Base-by-base conservation (phyloP, 305 asterid genomes). In the Ajuga reptans region DNA sequence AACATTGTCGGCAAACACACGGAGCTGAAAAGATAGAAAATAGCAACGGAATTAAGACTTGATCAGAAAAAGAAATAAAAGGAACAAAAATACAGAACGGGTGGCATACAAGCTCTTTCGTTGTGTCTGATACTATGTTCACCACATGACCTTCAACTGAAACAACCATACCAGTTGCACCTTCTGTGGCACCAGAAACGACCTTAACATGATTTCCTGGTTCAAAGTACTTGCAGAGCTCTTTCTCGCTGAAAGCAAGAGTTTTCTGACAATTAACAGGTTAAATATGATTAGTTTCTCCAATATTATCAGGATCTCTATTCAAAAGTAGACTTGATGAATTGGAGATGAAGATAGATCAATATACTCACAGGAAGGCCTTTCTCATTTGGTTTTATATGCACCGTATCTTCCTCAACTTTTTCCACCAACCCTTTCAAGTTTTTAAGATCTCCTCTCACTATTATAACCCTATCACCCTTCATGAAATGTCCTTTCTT, bases 141-240 rank as follows among this genome's bases (percentile, higher is more conserved):
- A 91, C 98, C 69, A 89, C 90, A 69, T 91, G 96, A 36, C 92
- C 96, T 82, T 91, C 87, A 74, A 91, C 94, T 15, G 96, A 87
- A 73, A 87, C 96, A 67, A 89, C 98, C 96, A 91, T 87, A 37
- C 98, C 96, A 66, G 96, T 89, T n/a, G 91, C 92, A 73, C 96
- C 98, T 83, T 87, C 96, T 33, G 89, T 77, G 47, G 93, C 84
- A 67, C 98, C 96, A 73, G 96, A 72, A 46, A 86, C 94, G 75
- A 91, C 94, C 81, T 91, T 91, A 43, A 91, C 96, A 52, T 91
- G 96, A 79, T 91, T 86, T 75, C 96, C 98, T 52, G 86, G 94
- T 63, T 91, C 94, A 72, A 91, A 91, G 77, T 87, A 89, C 81
- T 91, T 91, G 87, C 96, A 91, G 2, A 91, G 92, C 78, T 85